Percentiles rank a stretch among this genome's conserved stretches.
Evolutionary conservation across 352 stramenopile species (phyloP).

Genomic region (Pythium coloratum): DNA sequence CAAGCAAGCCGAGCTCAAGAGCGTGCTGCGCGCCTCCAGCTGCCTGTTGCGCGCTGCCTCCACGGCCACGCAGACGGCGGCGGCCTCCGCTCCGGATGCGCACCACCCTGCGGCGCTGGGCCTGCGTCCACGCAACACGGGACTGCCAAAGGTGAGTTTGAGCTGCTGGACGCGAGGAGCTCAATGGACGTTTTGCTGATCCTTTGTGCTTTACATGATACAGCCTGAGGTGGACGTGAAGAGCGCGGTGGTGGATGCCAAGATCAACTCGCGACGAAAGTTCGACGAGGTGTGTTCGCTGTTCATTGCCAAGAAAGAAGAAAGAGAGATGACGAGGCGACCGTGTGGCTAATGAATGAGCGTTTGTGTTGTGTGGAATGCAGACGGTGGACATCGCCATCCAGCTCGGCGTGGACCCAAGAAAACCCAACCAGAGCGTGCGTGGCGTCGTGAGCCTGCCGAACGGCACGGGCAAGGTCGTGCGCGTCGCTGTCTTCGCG

Average conservation of each 20-base stretch:
- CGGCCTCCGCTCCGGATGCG: conserved; percentile 13
- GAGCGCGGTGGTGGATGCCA: conserved; percentile 55
- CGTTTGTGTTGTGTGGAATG: neutral
- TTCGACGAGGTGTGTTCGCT: conserved; percentile 71
- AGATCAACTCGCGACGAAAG: conserved; percentile 64
- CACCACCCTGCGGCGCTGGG: conserved; percentile 69
- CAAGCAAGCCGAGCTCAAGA: conserved; percentile 31
- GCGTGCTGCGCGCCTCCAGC: conserved; percentile 34
- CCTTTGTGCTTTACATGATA: conserved; percentile 4
- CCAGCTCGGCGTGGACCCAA: conserved; percentile 81
- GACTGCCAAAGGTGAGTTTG: conserved; percentile 44
- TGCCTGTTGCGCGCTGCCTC: conserved; percentile 50
- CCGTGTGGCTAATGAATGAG: neutral
- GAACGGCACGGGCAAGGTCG: conserved; percentile 84
- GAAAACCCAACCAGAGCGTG: conserved; percentile 90
- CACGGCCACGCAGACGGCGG: conserved; percentile 30
- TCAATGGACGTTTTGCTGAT: neutral
- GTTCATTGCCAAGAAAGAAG: neutral
- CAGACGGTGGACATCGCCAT: conserved; percentile 85
- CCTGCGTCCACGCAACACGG: conserved; percentile 58
- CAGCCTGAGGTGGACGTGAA: conserved; percentile 64
- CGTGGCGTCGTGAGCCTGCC: conserved; percentile 84
- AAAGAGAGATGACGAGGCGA: neutral
- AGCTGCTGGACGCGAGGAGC: neutral
- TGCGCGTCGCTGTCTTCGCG: conserved; percentile 91